Conservation (phyloP, 768 basidiomycete genomes). For the Lanmaoa rubissima region DNA sequence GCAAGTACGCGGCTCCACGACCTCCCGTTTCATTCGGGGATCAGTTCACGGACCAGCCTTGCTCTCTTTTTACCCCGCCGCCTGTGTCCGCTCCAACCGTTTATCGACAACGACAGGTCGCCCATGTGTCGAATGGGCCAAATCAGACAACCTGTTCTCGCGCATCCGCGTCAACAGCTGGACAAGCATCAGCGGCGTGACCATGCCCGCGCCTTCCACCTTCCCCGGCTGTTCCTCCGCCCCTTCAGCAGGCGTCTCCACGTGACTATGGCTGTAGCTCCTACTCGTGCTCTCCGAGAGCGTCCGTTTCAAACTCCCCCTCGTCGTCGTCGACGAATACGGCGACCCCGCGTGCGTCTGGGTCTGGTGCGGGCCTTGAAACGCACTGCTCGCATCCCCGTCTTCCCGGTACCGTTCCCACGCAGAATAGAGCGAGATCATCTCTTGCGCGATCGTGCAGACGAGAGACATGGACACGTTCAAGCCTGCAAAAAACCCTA, state of each 20-base stretch:
- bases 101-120: slow-evolving; percentile 63
- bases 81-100: slow-evolving; percentile 69
- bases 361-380: slow-evolving; percentile 2
- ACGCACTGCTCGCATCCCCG: slow-evolving; percentile 37
- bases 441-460: slow-evolving; percentile 86
- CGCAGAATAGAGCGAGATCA: slow-evolving; percentile 82
- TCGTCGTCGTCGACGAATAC: slow-evolving; percentile 17
- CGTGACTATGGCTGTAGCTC: slow-evolving; percentile 26
- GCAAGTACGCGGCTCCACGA: neutral
- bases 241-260: slow-evolving; percentile 29
- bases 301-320: slow-evolving; percentile 25
- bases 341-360: slow-evolving; percentile 19
- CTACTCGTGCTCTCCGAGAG: slow-evolving; percentile 23
- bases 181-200: slow-evolving; percentile 61
- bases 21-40: neutral
- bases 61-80: slow-evolving; percentile 41
- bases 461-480: slow-evolving; percentile 83
- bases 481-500: slow-evolving; percentile 81
- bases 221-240: slow-evolving; percentile 16
- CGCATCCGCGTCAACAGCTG: slow-evolving; percentile 63
- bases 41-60: neutral
- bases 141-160: slow-evolving; percentile 57
- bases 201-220: slow-evolving; percentile 24
- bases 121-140: slow-evolving; percentile 48
- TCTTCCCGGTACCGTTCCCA: slow-evolving; percentile 86